phyloP scores from a whole-genome alignment of 805 yeast species.

The Metschnikowia dekortorum region DNA sequence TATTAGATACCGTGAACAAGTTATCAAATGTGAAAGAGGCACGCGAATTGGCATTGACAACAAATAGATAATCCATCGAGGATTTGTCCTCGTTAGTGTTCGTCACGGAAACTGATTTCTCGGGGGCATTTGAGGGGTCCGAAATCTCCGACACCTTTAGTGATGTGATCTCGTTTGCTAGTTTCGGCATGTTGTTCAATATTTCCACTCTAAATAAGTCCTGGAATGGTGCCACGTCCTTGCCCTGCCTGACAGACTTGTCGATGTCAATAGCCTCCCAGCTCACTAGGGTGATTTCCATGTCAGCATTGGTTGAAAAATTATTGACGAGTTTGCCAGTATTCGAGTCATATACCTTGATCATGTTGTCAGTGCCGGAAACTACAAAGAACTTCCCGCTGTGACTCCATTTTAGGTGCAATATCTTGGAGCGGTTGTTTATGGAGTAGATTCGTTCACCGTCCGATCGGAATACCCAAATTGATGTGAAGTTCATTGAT shows the following conservation, averaged over 20 bases:
- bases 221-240: conserved; percentile 8
- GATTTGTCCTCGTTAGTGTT: conserved; percentile 9
- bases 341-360: conserved; percentile 43
- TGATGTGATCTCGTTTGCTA: conserved; percentile 16
- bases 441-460: conserved; percentile 52
- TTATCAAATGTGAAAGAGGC: conserved; percentile 31
- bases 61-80: conserved; percentile 23
- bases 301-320: conserved; percentile 15
- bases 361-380: conserved; percentile 40
- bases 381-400: conserved; percentile 42
- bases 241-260: conserved; percentile 1
- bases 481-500: conserved; percentile 45
- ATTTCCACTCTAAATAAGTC: conserved; percentile 28
- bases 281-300: conserved; percentile 15
- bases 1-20: conserved; percentile 24
- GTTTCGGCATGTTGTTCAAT: conserved; percentile 31
- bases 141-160: conserved; percentile 7
- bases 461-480: conserved; percentile 49
- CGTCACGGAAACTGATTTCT: conserved; percentile 9
- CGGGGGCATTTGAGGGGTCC: conserved; percentile 4
- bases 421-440: conserved; percentile 30
- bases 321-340: conserved; percentile 39
- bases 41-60: conserved; percentile 18
- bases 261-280: conserved; percentile 14
- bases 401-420: conserved; percentile 28